A percentile compares a stretch with the other conserved stretches of the same genome.
Evolutionary conservation across 2,329 filamentous ascomycete genomes (phyloP).

Genomic region (Pseudocercospora vitis): DNA sequence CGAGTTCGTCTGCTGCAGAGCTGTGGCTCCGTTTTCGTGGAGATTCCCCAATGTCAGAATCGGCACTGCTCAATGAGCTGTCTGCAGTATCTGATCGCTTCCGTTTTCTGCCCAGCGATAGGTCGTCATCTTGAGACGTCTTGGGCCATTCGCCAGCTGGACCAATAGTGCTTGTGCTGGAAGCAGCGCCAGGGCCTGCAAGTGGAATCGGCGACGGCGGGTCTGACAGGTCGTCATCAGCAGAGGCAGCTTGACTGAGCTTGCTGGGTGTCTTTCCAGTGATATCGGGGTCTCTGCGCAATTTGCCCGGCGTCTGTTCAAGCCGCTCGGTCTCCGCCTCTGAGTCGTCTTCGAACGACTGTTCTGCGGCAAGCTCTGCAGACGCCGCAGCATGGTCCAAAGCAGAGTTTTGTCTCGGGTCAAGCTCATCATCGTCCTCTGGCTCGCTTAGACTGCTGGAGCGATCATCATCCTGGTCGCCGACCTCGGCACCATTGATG

Average conservation of each 20-base stretch:
- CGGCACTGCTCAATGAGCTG: slow-evolving; percentile 42
- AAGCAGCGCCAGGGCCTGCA: slow-evolving; percentile 32
- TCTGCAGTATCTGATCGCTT: slow-evolving; percentile 46
- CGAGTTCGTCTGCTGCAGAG: slow-evolving; percentile 18
- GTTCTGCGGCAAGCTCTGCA: slow-evolving; percentile 27
- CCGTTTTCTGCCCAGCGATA: slow-evolving; percentile 41
- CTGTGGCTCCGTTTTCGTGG: slow-evolving; percentile 38
- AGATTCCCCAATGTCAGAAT: slow-evolving; percentile 38
- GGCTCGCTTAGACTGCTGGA: slow-evolving; percentile 94
- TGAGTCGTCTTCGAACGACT: slow-evolving; percentile 58
- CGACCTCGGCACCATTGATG: slow-evolving; percentile 23
- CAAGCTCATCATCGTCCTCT: slow-evolving; percentile 65
- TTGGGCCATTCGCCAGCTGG: slow-evolving; percentile 27
- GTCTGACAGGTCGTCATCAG: slow-evolving; percentile 44
- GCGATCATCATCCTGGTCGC: slow-evolving; percentile 45
- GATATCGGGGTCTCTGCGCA: slow-evolving; percentile 37
- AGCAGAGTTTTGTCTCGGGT: slow-evolving; percentile 20
- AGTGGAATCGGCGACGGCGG: slow-evolving; percentile 35
- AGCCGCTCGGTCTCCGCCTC: slow-evolving; percentile 94
- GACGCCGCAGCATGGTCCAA: slow-evolving; percentile 4
- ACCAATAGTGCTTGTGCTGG: slow-evolving; percentile 36
- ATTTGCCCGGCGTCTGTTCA: slow-evolving; percentile 61
- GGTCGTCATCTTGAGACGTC: background rate
- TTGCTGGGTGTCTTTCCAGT: slow-evolving; percentile 75
- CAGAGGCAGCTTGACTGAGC: slow-evolving; percentile 60